Conservation (phyloP, 768 basidiomycete genomes). For the Boletus vinaceobasis region DNA sequence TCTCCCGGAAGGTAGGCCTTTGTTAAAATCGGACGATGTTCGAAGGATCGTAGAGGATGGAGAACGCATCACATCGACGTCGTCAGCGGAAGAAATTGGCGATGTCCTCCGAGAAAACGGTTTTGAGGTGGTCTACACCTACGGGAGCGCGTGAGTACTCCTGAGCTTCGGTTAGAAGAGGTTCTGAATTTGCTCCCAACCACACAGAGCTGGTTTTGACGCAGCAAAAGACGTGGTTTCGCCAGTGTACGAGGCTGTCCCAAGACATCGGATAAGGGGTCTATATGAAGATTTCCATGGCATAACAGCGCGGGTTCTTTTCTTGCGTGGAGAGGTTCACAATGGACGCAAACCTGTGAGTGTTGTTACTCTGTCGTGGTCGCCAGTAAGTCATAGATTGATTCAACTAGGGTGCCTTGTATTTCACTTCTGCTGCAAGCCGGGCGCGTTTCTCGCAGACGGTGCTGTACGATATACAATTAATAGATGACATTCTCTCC, state of each 20-base stretch:
- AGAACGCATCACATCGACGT: slow-evolving; percentile 15
- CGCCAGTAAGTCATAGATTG: not conserved
- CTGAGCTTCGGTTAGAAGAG: not conserved
- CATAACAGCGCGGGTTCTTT: slow-evolving; percentile 35
- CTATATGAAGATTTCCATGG: slow-evolving; percentile 37
- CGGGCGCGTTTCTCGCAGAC: slow-evolving; percentile 27
- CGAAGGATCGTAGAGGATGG: slow-evolving; percentile 21
- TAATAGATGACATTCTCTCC: slow-evolving; percentile 21
- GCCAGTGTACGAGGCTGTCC: slow-evolving; percentile 34
- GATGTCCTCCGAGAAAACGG: slow-evolving; percentile 36
- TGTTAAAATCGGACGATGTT: slow-evolving; percentile 26
- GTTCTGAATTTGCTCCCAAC: not conserved
- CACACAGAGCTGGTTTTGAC: slow-evolving; percentile 39
- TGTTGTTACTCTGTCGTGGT: not conserved
- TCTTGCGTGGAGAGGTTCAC: slow-evolving; percentile 41
- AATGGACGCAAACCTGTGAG: slow-evolving; percentile 37
- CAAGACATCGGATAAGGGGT: slow-evolving; percentile 34
- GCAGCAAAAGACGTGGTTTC: slow-evolving; percentile 37
- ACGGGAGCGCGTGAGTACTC: slow-evolving; percentile 37
- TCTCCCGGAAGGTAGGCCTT: slow-evolving; percentile 8
- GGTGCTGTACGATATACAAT: slow-evolving; percentile 31
- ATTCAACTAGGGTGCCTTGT: slow-evolving; percentile 28
- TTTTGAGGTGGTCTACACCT: slow-evolving; percentile 42
- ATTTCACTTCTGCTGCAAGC: slow-evolving; percentile 32
- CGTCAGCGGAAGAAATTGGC: slow-evolving; percentile 30